phyloP scores from a whole-genome alignment of 331 rosid genomes.

The Pyrus hybrid region DNA sequence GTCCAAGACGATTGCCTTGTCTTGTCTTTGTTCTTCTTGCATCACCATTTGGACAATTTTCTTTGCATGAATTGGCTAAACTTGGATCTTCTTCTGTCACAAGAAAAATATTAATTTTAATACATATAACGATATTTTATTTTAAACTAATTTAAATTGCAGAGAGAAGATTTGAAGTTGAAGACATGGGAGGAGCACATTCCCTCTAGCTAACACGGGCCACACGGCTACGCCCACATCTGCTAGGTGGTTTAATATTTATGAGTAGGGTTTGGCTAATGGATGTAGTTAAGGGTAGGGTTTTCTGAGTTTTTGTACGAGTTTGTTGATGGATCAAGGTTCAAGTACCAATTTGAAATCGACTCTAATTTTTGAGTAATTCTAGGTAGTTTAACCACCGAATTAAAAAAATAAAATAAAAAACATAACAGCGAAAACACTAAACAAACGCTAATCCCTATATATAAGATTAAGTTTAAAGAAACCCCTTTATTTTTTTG shows the following conservation, averaged over 20 bases:
- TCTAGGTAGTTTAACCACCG: too few species aligned
- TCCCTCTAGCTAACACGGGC: neutral
- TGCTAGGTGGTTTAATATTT: neutral
- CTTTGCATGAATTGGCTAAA: constrained; percentile 18
- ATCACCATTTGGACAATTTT: constrained; percentile 29
- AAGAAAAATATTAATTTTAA: too few species aligned
- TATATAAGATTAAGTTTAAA: too few species aligned
- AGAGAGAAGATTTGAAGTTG: accelerated
- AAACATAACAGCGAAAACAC: neutral
- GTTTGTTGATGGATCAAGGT: neutral
- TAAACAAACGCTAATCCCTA: neutral
- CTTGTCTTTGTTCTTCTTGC: constrained; percentile 19
- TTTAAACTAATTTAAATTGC: neutral
- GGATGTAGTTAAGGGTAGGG: neutral
- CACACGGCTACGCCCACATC: neutral
- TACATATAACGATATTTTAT: accelerated
- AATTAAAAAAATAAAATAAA: too few species aligned
- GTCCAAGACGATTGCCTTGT: constrained; percentile 13
- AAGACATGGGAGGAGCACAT: neutral
- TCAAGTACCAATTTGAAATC: neutral
- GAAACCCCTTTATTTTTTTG: neutral
- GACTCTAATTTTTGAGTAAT: too few species aligned
- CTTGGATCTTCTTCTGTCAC: constrained; percentile 6
- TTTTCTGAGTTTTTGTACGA: neutral
- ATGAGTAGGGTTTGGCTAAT: neutral